These are phyloP conservation scores for Takakia lepidozioides DNA, from an alignment of 225 moss, liverwort and hornwort species.

Conservation along the genomic window DNA sequence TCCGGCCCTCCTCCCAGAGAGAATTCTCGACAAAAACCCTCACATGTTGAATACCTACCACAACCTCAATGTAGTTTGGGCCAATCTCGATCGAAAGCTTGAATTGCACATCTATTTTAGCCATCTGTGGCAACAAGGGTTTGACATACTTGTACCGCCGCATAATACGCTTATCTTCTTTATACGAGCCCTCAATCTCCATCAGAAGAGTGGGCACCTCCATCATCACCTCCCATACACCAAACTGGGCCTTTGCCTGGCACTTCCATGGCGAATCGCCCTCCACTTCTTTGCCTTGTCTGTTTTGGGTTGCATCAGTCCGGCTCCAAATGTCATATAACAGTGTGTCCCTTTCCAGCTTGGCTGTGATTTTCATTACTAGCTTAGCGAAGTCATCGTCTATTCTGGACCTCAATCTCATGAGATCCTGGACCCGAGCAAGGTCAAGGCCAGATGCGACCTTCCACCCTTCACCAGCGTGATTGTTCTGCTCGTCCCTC, in stretches of 20 bases:
- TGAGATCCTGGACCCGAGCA: slow-evolving; percentile 9
- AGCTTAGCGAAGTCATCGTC: slow-evolving; percentile 25
- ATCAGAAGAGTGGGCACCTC: slow-evolving; percentile 35
- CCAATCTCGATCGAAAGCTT: slow-evolving; percentile 29
- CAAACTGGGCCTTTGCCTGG: slow-evolving; percentile 35
- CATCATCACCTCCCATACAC: slow-evolving; percentile 38
- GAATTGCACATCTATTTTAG: slow-evolving; percentile 48
- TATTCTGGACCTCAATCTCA: slow-evolving; percentile 8
- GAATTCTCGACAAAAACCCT: slow-evolving; percentile 38
- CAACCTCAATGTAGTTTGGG: slow-evolving; percentile 29
- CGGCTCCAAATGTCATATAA: slow-evolving; percentile 22
- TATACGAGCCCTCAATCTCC: slow-evolving; percentile 34
- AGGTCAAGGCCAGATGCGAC: slow-evolving; percentile 26
- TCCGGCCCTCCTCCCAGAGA: slow-evolving; percentile 27
- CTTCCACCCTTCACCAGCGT: slow-evolving; percentile 10
- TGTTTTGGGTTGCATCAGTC: slow-evolving; percentile 1
- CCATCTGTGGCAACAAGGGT: slow-evolving; percentile 36
- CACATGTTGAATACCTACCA: slow-evolving; percentile 32
- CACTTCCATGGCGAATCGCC: slow-evolving; percentile 18
- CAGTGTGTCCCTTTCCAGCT: slow-evolving; percentile 24
- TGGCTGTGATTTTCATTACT: slow-evolving; percentile 25
- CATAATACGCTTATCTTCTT: slow-evolving; percentile 7
- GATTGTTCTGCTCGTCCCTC: slow-evolving; percentile 15
- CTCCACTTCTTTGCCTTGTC: not conserved
- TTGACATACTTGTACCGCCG: slow-evolving; percentile 39